Evolutionary conservation across 768 basidiomycete species (phyloP).

Genomic region (Termitomyces sp.): DNA sequence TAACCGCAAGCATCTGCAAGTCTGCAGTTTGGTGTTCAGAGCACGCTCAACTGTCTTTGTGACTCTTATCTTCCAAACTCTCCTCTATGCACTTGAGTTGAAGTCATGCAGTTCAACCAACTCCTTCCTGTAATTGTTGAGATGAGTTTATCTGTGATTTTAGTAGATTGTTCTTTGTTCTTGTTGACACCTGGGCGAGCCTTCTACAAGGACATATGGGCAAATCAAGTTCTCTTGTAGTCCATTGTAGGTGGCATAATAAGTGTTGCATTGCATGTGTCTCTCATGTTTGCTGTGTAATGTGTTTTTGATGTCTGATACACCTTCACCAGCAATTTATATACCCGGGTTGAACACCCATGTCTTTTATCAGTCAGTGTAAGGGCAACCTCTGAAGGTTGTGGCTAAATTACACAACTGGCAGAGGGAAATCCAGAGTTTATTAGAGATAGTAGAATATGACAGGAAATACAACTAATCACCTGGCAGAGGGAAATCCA

Average conservation of each 20-base stretch:
- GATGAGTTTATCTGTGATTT: not conserved
- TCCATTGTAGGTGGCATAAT: slow-evolving; percentile 27
- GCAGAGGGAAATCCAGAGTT: no score
- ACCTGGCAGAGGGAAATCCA: no score
- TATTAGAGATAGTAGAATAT: no score
- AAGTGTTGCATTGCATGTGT: slow-evolving; percentile 32
- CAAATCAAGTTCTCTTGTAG: slow-evolving; percentile 30
- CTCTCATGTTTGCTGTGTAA: not conserved
- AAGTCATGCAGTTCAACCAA: slow-evolving; percentile 27
- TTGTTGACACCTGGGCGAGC: slow-evolving; percentile 25
- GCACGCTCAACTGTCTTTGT: slow-evolving; percentile 32
- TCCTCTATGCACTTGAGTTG: slow-evolving; percentile 28
- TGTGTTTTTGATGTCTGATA: not conserved
- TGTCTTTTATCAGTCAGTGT: slow-evolving; percentile 31
- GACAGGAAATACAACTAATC: no score
- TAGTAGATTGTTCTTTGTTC: slow-evolving; percentile 34
- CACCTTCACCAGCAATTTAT: slow-evolving; percentile 24
- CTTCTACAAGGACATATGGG: slow-evolving; percentile 29
- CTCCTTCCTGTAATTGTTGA: not conserved
- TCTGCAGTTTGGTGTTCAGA: slow-evolving; percentile 26
- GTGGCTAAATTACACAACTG: no score
- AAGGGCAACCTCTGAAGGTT: no score
- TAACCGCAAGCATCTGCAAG: slow-evolving; percentile 20
- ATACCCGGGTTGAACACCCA: slow-evolving; percentile 29
- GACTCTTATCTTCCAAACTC: slow-evolving; percentile 30